These are phyloP conservation scores for Lactarius sp. DNA, from an alignment of 768 basidiomycete species.

Conservation along the genomic window DNA sequence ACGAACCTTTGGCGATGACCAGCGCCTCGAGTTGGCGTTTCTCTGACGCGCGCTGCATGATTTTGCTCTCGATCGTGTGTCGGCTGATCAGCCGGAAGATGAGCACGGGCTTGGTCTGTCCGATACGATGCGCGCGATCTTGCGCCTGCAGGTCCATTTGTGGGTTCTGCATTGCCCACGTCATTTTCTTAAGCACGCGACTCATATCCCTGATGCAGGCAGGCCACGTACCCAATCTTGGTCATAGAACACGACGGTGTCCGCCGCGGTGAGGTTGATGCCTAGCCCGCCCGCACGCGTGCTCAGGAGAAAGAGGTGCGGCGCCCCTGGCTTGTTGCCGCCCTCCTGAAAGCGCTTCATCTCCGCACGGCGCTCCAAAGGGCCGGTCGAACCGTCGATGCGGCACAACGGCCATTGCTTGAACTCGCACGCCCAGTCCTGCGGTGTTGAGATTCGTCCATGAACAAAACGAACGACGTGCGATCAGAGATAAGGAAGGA, in stretches of 20 bases:
- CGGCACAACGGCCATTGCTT: constrained; percentile 85
- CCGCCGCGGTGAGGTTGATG: constrained; percentile 75
- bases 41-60: constrained; percentile 82
- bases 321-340: constrained; percentile 57
- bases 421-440: constrained; percentile 85
- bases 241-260: constrained; percentile 93
- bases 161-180: constrained; percentile 56
- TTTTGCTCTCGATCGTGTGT: constrained; percentile 88
- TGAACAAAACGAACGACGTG: neutral
- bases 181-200: neutral
- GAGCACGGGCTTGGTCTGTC: constrained; percentile 86
- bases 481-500: neutral
- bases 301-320: constrained; percentile 71
- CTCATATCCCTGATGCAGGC: too few species aligned
- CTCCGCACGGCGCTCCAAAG: constrained; percentile 75
- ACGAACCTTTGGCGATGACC: constrained; percentile 85
- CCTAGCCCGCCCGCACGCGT: constrained; percentile 78
- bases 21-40: constrained; percentile 90
- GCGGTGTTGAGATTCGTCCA: constrained; percentile 1
- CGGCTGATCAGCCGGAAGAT: constrained; percentile 84
- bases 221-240: constrained; percentile 81
- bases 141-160: constrained; percentile 97
- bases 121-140: constrained; percentile 93
- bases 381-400: constrained; percentile 84
- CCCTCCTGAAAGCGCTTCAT: constrained; percentile 81